These are phyloP conservation scores for Flaveria brownii DNA, from an alignment of 129 eudicot species.

Conservation along the genomic window DNA sequence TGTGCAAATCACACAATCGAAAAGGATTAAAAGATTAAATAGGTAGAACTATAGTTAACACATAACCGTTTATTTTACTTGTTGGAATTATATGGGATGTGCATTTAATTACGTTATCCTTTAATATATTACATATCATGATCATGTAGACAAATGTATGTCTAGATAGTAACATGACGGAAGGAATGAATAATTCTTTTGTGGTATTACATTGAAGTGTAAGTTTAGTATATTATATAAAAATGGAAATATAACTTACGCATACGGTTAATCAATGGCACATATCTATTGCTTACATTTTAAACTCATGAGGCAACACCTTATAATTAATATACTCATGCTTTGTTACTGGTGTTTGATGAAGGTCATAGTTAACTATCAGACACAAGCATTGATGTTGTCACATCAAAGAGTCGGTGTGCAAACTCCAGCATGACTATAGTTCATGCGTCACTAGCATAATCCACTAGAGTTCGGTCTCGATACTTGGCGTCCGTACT, in stretches of 20 bases:
- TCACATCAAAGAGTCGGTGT: too few species aligned
- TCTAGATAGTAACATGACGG: background rate
- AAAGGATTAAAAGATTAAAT: background rate
- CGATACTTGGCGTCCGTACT: too few species aligned
- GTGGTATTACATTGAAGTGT: background rate
- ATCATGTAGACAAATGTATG: background rate
- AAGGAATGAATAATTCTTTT: background rate
- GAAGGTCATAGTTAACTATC: too few species aligned
- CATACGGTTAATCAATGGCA: background rate
- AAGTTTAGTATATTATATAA: background rate
- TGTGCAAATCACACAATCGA: slow-evolving; percentile 21
- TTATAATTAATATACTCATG: background rate
- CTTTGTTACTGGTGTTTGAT: background rate
- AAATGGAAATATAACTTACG: background rate
- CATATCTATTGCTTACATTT: background rate
- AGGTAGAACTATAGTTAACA: too few species aligned
- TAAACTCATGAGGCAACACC: background rate
- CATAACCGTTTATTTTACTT: too few species aligned
- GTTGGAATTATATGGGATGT: too few species aligned
- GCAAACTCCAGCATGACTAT: too few species aligned
- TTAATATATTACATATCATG: too few species aligned
- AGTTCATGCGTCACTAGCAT: too few species aligned
- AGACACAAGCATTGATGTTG: too few species aligned
- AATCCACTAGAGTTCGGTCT: too few species aligned
- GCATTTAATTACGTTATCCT: too few species aligned